These are phyloP conservation scores for Seminavis robusta DNA, from an alignment of 108 stramenopile genomes.

Conservation along the genomic window DNA sequence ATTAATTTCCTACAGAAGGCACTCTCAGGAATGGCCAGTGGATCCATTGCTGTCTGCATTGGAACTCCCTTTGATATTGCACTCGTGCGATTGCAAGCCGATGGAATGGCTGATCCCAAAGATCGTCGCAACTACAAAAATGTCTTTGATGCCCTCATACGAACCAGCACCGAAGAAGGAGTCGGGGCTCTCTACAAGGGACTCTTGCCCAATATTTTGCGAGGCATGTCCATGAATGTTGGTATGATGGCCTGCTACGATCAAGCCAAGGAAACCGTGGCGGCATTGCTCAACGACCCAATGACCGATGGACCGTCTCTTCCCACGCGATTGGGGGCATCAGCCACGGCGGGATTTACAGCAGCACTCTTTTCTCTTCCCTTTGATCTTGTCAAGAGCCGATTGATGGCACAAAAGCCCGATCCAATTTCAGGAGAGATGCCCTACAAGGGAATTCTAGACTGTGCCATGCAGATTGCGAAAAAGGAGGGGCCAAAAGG, in stretches of 20 bases:
- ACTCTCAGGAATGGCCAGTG: constrained; percentile 88
- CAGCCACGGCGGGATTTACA: constrained; percentile 86
- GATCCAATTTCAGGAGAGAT: constrained; percentile 81
- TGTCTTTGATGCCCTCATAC: constrained; percentile 92
- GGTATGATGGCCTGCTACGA: constrained; percentile 99
- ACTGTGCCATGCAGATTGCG: constrained; percentile 82
- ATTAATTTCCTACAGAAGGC: constrained; percentile 88
- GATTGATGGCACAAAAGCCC: constrained; percentile 91
- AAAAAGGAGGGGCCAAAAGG: constrained; percentile 88
- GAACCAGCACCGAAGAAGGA: constrained; percentile 92
- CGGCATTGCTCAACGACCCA: constrained; percentile 61
- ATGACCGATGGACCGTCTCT: constrained; percentile 82
- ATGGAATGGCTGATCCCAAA: constrained; percentile 87
- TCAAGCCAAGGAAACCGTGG: constrained; percentile 92
- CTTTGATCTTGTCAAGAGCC: constrained; percentile 96
- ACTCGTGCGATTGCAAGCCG: constrained; percentile 94
- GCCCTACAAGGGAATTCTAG: constrained; percentile 87
- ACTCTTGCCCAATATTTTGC: constrained; percentile 88
- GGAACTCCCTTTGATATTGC: constrained; percentile 99
- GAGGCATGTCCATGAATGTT: constrained; percentile 99
- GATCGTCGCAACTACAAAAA: constrained; percentile 96
- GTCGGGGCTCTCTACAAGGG: constrained; percentile 94
- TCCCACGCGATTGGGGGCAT: constrained; percentile 81
- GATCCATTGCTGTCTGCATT: constrained; percentile 95
- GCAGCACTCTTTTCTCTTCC: constrained; percentile 95